A percentile compares a stretch with the other conserved stretches of the same genome.
These are phyloP conservation scores for Lactarius quietus DNA, from an alignment of 768 basidiomycete genomes.

Conservation along the genomic window DNA sequence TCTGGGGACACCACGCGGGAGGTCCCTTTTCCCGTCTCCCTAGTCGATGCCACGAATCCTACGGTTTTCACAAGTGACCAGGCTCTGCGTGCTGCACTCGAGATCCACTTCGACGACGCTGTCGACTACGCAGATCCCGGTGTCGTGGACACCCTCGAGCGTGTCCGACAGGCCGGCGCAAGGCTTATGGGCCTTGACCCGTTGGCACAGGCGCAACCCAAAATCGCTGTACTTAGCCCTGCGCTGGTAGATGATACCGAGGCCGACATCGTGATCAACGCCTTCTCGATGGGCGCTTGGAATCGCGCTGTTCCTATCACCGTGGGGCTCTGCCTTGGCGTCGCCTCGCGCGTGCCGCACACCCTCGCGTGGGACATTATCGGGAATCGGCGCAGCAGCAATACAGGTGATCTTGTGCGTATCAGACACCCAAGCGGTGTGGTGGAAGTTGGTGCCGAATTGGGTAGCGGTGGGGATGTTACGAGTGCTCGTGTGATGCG, in stretches of 20 bases:
- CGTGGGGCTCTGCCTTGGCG: slow-evolving; percentile 64
- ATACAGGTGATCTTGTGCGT: slow-evolving; percentile 36
- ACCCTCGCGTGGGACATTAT: slow-evolving; percentile 55
- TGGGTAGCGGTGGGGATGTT: slow-evolving; percentile 44
- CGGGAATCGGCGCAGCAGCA: slow-evolving; percentile 18
- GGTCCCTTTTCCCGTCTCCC: slow-evolving; percentile 40
- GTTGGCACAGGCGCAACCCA: slow-evolving; percentile 61
- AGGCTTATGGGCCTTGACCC: slow-evolving; percentile 62
- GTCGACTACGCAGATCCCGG: slow-evolving; percentile 26
- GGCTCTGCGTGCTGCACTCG: slow-evolving; percentile 42
- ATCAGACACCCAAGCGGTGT: slow-evolving; percentile 65
- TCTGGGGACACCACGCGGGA: slow-evolving; percentile 14
- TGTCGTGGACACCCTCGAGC: slow-evolving; percentile 42
- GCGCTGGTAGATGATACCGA: slow-evolving; percentile 33
- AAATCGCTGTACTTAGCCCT: slow-evolving; percentile 54
- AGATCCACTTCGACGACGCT: slow-evolving; percentile 29
- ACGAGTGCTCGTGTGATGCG: slow-evolving; percentile 59
- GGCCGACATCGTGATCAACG: slow-evolving; percentile 52
- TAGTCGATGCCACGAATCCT: slow-evolving; percentile 74
- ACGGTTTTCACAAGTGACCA: slow-evolving; percentile 55
- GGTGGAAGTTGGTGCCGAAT: slow-evolving; percentile 62
- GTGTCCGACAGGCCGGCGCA: slow-evolving; percentile 54
- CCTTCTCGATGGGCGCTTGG: slow-evolving; percentile 67
- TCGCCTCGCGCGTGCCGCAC: slow-evolving; percentile 51
- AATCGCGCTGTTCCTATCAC: slow-evolving; percentile 75